Evolutionary conservation across 108 stramenopile species (phyloP).

Genomic region (Stephanodiscus triporus): DNA sequence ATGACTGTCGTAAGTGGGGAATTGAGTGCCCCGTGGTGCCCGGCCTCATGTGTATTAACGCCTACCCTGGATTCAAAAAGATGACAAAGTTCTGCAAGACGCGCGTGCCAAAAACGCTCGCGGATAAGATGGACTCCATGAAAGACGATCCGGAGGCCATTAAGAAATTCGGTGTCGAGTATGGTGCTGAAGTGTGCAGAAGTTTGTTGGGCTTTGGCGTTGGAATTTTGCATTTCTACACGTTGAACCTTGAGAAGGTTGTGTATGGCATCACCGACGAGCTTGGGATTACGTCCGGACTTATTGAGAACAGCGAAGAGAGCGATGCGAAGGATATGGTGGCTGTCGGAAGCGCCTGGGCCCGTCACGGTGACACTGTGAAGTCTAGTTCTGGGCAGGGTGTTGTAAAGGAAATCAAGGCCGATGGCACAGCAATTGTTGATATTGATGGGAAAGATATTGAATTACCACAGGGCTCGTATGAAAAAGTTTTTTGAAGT

Average conservation of each 20-base stretch:
- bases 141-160: constrained; percentile 90
- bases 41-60: constrained; percentile 99
- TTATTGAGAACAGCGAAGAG: constrained; percentile 68
- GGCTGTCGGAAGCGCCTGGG: constrained; percentile 91
- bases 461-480: constrained; percentile 63
- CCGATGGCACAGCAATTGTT: constrained; percentile 65
- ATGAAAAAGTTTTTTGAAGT: constrained; percentile 65
- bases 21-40: constrained; percentile 96
- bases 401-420: constrained; percentile 70
- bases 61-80: constrained; percentile 95
- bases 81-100: constrained; percentile 99
- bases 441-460: constrained; percentile 64
- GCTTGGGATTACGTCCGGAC: constrained; percentile 57
- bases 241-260: constrained; percentile 96
- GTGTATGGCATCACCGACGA: constrained; percentile 91
- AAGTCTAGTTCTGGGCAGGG: constrained; percentile 76
- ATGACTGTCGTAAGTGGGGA: constrained; percentile 90
- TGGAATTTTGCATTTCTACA: constrained; percentile 97
- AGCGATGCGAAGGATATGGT: constrained; percentile 81
- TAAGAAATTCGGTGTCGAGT: constrained; percentile 92
- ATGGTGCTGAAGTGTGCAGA: constrained; percentile 89
- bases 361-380: constrained; percentile 87
- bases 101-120: constrained; percentile 87
- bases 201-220: constrained; percentile 76
- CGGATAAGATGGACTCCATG: constrained; percentile 84